Evolutionary conservation across 345 rosid genomes (phyloP).

Genomic region (Acer campestre): DNA sequence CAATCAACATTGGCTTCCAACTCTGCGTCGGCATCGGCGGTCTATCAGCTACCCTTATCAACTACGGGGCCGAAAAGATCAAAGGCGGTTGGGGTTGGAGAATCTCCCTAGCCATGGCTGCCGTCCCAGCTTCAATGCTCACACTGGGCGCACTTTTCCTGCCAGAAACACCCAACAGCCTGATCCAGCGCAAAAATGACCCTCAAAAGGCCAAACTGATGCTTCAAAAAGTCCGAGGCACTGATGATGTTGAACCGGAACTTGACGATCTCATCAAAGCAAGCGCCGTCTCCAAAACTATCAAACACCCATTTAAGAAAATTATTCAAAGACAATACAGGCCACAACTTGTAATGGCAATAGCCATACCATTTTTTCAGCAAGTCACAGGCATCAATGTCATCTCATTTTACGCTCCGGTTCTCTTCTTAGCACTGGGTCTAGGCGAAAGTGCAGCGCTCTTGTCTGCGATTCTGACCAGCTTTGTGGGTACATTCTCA

Average conservation of each 20-base stretch:
- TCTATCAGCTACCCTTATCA: constrained; percentile 54
- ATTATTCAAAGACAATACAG: constrained; percentile 47
- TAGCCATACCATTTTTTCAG: constrained; percentile 69
- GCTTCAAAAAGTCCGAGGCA: constrained; percentile 64
- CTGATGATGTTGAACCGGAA: constrained; percentile 52
- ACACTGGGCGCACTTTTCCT: constrained; percentile 65
- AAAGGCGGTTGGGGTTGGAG: constrained; percentile 74
- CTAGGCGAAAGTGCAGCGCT: constrained; percentile 61
- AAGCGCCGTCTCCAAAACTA: constrained; percentile 30
- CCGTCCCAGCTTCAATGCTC: constrained; percentile 63
- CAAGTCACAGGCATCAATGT: constrained; percentile 80
- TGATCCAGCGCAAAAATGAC: neutral
- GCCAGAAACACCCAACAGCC: constrained; percentile 28
- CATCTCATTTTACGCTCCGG: constrained; percentile 69
- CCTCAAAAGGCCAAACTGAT: constrained; percentile 44
- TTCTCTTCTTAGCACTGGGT: constrained; percentile 69
- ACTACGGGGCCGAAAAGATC: constrained; percentile 68
- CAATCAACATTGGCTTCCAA: constrained; percentile 75
- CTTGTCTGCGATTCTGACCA: constrained; percentile 53
- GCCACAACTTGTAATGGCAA: constrained; percentile 76
- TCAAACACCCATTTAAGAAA: constrained; percentile 41
- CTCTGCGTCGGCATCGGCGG: constrained; percentile 60
- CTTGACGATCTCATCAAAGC: constrained; percentile 63
- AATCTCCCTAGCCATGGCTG: constrained; percentile 68
- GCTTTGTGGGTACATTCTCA: constrained; percentile 45